Evolutionary conservation across 139 green algal species (phyloP).

Genomic region (Ettlia oleoabundans): DNA sequence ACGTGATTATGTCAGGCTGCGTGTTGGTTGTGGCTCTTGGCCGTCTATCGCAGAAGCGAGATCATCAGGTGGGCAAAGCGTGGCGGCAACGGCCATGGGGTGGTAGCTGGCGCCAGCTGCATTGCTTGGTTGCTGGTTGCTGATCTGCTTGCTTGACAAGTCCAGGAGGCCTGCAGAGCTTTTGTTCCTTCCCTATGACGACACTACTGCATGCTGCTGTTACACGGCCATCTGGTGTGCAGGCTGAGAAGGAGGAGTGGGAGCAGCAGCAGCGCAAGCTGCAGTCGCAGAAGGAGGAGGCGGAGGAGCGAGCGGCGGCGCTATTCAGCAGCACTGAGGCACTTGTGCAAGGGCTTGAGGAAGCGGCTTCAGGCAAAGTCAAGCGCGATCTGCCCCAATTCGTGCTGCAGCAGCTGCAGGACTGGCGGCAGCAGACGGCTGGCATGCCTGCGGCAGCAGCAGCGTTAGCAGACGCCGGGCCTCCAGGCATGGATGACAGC

Average conservation of each 20-base stretch:
- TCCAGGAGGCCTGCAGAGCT: no score
- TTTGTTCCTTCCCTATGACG: no score
- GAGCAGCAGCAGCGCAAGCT: constrained; percentile 33
- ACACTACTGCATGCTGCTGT: no score
- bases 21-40: constrained; percentile 53
- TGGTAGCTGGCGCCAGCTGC: no score
- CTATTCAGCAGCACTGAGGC: constrained; percentile 5
- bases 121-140: no score
- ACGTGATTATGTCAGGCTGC: constrained; percentile 43
- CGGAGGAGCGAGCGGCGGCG: background rate
- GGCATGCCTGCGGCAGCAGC: background rate
- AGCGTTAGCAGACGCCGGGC: no score
- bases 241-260: constrained; percentile 33
- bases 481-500: no score
- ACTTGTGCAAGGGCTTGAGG: constrained; percentile 10
- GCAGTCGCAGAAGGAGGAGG: background rate
- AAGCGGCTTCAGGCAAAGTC: background rate
- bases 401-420: constrained; percentile 19
- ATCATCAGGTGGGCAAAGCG: background rate
- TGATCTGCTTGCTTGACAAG: no score
- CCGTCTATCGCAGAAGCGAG: constrained; percentile 48
- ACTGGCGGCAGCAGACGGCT: background rate
- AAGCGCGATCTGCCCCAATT: background rate
- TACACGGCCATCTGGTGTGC: background rate
- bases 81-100: background rate